These are phyloP conservation scores for Monilinia polystroma DNA, from an alignment of 2,329 filamentous ascomycete genomes.

Conservation along the genomic window DNA sequence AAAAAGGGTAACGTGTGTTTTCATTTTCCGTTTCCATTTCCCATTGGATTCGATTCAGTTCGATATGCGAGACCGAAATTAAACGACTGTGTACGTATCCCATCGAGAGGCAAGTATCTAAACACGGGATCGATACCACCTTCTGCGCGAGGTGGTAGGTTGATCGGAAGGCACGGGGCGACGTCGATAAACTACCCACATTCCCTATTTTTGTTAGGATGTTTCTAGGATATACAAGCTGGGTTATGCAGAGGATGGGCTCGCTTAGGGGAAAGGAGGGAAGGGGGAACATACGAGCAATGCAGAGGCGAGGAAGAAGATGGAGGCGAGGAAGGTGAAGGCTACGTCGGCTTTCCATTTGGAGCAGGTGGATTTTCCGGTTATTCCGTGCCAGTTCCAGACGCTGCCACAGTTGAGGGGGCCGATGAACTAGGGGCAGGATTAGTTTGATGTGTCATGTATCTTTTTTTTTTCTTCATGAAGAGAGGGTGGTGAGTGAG, in stretches of 20 bases:
- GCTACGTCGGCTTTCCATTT: constrained; percentile 61
- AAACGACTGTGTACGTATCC: not conserved
- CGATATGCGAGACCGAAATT: not conserved
- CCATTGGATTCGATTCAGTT: not conserved
- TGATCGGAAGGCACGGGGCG: constrained; percentile 14
- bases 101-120: constrained; percentile 1
- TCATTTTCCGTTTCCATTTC: not conserved
- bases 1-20: not conserved
- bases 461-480: no score
- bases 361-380: constrained; percentile 68
- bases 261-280: constrained; percentile 45
- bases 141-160: constrained; percentile 6
- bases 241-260: no score
- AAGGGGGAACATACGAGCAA: constrained; percentile 34
- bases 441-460: not conserved
- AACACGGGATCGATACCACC: constrained; percentile 24
- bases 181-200: constrained; percentile 21
- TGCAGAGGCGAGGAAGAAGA: constrained; percentile 33
- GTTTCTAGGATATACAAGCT: no score
- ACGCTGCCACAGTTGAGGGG: constrained; percentile 76
- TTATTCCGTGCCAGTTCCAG: constrained; percentile 82
- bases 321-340: constrained; percentile 32
- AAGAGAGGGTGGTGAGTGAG: not conserved
- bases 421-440: constrained; percentile 55
- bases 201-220: constrained; percentile 15